Conservation (phyloP, 2,329 filamentous ascomycete species). For the Knufia petricola region DNA sequence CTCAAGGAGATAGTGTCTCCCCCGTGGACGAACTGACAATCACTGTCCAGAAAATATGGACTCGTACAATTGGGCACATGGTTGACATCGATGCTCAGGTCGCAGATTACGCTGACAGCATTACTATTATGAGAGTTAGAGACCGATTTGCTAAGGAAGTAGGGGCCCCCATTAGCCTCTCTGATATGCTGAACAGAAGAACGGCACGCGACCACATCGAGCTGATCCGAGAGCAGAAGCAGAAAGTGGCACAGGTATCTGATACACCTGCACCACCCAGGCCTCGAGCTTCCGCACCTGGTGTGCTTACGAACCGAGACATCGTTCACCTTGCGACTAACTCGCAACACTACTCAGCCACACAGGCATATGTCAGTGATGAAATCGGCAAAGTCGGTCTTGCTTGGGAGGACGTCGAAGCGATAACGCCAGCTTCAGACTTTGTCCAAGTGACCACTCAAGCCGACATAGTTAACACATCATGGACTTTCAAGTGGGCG, state of each 20-base stretch:
- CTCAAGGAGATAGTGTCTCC: background rate
- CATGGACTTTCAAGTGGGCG: slow-evolving; percentile 1
- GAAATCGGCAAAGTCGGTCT: slow-evolving; percentile 5
- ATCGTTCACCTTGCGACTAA: background rate
- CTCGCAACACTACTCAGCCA: background rate
- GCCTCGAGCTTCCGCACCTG: no score
- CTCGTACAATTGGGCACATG: background rate
- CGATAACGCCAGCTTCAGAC: slow-evolving; percentile 2
- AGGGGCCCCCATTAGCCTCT: background rate
- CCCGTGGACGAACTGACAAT: slow-evolving; percentile 1
- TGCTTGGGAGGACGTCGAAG: slow-evolving; percentile 2
- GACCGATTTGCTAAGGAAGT: slow-evolving; percentile 1
- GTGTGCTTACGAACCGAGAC: background rate
- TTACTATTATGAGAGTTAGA: slow-evolving; percentile 6
- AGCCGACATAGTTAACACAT: slow-evolving; percentile 5
- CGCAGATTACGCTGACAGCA: slow-evolving; percentile 5
- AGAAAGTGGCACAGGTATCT: background rate
- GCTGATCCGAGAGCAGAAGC: slow-evolving; percentile 1
- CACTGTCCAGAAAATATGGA: slow-evolving; percentile 6
- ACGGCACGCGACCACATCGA: slow-evolving; percentile 1
- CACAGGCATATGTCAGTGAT: background rate
- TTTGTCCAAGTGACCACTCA: slow-evolving; percentile 2
- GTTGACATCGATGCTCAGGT: slow-evolving; percentile 3
- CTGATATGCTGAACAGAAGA: slow-evolving; percentile 1
- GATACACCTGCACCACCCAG: background rate